Evolutionary conservation across 345 rosid genomes (phyloP).

Genomic region (Eucalyptus pauciflora): DNA sequence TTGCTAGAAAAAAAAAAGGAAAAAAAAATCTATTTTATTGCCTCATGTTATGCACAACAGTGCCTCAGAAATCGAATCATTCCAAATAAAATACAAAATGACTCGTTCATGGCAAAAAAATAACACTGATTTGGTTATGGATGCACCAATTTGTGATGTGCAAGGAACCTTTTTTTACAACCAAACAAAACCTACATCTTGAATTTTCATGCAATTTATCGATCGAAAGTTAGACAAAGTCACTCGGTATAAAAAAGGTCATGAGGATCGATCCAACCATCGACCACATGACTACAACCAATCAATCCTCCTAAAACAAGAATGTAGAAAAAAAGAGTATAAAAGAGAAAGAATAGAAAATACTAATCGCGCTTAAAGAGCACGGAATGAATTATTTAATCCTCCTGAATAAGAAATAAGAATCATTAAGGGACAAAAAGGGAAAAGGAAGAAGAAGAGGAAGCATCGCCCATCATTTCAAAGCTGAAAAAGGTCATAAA

Average conservation of each 20-base stretch:
- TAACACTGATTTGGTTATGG: accelerated
- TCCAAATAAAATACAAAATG: neutral
- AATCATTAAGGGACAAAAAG: neutral
- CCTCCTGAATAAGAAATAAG: neutral
- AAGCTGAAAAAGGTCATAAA: neutral
- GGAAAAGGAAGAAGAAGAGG: neutral
- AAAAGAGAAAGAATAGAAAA: neutral
- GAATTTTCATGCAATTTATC: neutral
- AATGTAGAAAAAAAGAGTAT: neutral
- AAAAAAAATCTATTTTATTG: neutral
- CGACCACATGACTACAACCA: neutral
- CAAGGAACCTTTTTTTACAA: too few relatives aligned
- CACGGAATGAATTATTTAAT: neutral
- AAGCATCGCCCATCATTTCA: neutral
- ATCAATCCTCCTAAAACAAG: neutral
- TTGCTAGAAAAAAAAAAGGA: neutral
- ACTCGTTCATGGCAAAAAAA: neutral
- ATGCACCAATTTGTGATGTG: neutral
- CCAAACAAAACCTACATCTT: too few relatives aligned
- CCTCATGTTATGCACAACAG: neutral
- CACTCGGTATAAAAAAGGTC: accelerated
- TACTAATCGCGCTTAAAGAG: neutral
- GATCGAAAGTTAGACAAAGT: neutral
- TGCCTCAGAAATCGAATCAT: neutral
- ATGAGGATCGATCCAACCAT: neutral